These are phyloP conservation scores for Chalara sp. DNA, from an alignment of 2,329 filamentous ascomycete genomes.

Conservation along the genomic window DNA sequence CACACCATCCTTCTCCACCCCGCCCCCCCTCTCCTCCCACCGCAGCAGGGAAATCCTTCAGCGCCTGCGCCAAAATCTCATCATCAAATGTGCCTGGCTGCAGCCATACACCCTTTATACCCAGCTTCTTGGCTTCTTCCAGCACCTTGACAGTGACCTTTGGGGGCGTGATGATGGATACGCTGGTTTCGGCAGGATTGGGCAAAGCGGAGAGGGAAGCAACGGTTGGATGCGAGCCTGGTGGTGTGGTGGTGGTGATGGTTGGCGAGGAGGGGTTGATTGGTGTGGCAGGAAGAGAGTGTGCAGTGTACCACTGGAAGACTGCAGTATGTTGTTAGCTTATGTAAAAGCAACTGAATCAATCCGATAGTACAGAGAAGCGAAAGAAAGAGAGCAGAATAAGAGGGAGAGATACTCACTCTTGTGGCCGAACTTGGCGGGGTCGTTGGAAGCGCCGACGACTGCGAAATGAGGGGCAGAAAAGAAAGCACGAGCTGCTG, in stretches of 20 bases:
- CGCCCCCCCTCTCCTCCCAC: constrained; percentile 57
- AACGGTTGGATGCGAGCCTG: constrained; percentile 37
- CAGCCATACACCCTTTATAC: constrained; percentile 74
- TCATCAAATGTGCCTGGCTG: constrained; percentile 87
- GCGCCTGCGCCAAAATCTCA: constrained; percentile 63
- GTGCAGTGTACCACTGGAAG: constrained; percentile 80
- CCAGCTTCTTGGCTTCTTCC: constrained; percentile 67
- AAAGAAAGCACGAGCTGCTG: constrained; percentile 74
- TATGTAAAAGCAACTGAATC: too few relatives aligned
- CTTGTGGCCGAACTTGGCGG: constrained; percentile 82
- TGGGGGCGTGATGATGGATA: constrained; percentile 86
- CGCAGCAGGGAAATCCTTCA: constrained; percentile 63
- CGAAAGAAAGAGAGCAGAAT: background rate
- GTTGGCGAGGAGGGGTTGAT: constrained; percentile 68
- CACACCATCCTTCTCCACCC: constrained; percentile 76
- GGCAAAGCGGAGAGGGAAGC: constrained; percentile 54
- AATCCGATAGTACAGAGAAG: background rate
- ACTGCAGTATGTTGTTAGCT: constrained; percentile 45
- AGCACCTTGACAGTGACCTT: constrained; percentile 67
- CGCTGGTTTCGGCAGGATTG: constrained; percentile 60
- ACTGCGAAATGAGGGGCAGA: constrained; percentile 75
- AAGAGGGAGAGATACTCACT: constrained; percentile 40
- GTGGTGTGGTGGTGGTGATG: constrained; percentile 50
- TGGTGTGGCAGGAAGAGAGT: constrained; percentile 70
- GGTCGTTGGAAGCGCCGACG: constrained; percentile 80